These are phyloP conservation scores for Rhizopogon salebrosus DNA, from an alignment of 768 basidiomycete genomes.

Conservation along the genomic window DNA sequence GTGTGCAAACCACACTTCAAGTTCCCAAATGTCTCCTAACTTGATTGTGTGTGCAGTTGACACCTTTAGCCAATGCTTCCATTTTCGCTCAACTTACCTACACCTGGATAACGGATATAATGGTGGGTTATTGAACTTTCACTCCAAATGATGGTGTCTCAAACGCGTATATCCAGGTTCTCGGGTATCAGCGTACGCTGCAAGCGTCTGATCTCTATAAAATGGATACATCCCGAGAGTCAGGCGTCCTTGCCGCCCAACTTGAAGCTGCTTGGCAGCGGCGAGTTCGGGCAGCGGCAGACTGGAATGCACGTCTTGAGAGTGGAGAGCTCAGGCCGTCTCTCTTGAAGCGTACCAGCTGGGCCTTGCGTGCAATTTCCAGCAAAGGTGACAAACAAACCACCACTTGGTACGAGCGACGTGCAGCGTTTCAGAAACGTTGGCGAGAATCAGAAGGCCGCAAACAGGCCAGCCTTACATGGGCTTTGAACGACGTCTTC, in stretches of 20 bases:
- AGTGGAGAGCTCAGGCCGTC: conserved; percentile 40
- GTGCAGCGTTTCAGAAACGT: conserved; percentile 28
- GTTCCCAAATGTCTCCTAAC: background rate
- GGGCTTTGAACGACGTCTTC: conserved; percentile 59
- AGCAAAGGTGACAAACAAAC: conserved; percentile 5
- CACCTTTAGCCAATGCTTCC: conserved; percentile 55
- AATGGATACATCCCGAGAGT: conserved; percentile 46
- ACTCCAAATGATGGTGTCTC: background rate
- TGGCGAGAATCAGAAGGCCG: conserved; percentile 44
- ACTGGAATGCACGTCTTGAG: conserved; percentile 50
- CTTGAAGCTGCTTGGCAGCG: conserved; percentile 53
- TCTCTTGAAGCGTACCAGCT: conserved; percentile 31
- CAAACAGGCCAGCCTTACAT: conserved; percentile 47
- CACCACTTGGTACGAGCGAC: conserved; percentile 20
- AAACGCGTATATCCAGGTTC: conserved; percentile 27
- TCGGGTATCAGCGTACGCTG: conserved; percentile 69
- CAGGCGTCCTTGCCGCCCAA: conserved; percentile 42
- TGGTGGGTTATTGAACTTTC: conserved; percentile 28
- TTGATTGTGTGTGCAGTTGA: conserved; percentile 31
- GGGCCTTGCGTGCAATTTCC: conserved; percentile 28
- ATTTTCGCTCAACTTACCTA: conserved; percentile 58
- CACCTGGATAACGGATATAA: conserved; percentile 58
- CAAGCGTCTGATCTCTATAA: conserved; percentile 75
- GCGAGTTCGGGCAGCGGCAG: conserved; percentile 42
- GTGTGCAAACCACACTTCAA: conserved; percentile 24